Conservation (phyloP, 2,329 filamentous ascomycete species). For the Cladosporium sp. region DNA sequence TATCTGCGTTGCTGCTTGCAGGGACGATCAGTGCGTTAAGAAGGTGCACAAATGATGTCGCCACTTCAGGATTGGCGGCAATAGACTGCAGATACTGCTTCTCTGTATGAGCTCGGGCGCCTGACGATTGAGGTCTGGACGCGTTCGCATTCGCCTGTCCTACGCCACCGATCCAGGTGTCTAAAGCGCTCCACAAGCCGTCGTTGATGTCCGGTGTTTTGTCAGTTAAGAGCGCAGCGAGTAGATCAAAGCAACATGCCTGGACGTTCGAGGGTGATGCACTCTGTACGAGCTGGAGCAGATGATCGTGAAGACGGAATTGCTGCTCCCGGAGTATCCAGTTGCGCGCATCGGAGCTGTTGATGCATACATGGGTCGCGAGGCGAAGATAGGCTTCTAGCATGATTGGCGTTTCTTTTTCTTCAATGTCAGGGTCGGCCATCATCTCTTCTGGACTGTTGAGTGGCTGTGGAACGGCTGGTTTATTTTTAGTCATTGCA, state of each 20-base stretch:
- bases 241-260: constrained; percentile 75
- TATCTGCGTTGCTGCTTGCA: constrained; percentile 53
- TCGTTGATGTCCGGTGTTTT: constrained; percentile 66
- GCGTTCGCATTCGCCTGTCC: constrained; percentile 19
- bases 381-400: constrained; percentile 88
- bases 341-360: constrained; percentile 67
- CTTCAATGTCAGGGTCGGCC: constrained; percentile 59
- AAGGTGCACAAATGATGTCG: constrained; percentile 76
- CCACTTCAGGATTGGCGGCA: constrained; percentile 27
- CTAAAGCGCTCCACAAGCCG: constrained; percentile 74
- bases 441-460: constrained; percentile 48
- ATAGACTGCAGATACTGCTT: constrained; percentile 29
- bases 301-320: constrained; percentile 66
- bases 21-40: constrained; percentile 69
- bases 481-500: constrained; percentile 69
- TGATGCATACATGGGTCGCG: constrained; percentile 72
- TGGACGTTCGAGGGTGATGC: constrained; percentile 45
- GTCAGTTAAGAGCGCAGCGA: constrained; percentile 70
- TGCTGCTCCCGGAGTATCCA: constrained; percentile 67
- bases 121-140: constrained; percentile 15
- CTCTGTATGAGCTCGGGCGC: constrained; percentile 17
- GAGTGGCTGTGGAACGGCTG: constrained; percentile 34
- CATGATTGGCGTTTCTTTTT: constrained; percentile 95
- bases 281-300: constrained; percentile 75
- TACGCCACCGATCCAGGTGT: constrained; percentile 61